Evolutionary conservation across 768 basidiomycete genomes (phyloP).

Genomic region (Phylloporus rhodoxanthus): DNA sequence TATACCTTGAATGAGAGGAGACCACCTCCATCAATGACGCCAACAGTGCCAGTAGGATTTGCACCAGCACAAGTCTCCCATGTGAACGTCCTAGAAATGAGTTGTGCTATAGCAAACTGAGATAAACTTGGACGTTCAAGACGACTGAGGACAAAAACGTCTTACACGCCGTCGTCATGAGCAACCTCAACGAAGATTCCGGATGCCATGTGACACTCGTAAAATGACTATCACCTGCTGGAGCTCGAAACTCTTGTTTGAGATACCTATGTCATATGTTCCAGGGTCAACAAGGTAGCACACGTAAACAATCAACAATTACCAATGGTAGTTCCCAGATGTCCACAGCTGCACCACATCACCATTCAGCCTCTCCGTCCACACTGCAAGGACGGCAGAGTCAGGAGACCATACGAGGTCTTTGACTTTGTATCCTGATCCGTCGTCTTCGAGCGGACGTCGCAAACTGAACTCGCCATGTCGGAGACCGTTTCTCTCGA

Average conservation of each 20-base stretch:
- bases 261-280: slow-evolving; percentile 59
- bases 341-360: slow-evolving; percentile 95
- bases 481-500: slow-evolving; percentile 90
- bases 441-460: slow-evolving; percentile 29
- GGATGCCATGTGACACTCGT: slow-evolving; percentile 84
- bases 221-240: slow-evolving; percentile 48
- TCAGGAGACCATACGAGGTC: slow-evolving; percentile 86
- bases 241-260: slow-evolving; percentile 77
- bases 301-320: slow-evolving; percentile 1
- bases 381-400: slow-evolving; percentile 78
- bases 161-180: slow-evolving; percentile 64
- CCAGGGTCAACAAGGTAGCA: slow-evolving; percentile 6
- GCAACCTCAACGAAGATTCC: slow-evolving; percentile 60
- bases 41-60: slow-evolving; percentile 76
- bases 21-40: slow-evolving; percentile 85
- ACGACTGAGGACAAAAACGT: neutral
- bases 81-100: slow-evolving; percentile 57
- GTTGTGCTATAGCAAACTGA: slow-evolving; percentile 33
- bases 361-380: slow-evolving; percentile 63
- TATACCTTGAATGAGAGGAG: slow-evolving; percentile 3
- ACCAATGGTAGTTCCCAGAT: slow-evolving; percentile 94
- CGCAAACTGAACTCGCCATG: slow-evolving; percentile 82
- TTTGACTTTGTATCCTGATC: slow-evolving; percentile 67
- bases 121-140: neutral
- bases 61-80: slow-evolving; percentile 83